Percentiles rank a stretch among this genome's conserved stretches.
phyloP scores from a whole-genome alignment of 1,139 yeast genomes.

The Diutina sp. region DNA sequence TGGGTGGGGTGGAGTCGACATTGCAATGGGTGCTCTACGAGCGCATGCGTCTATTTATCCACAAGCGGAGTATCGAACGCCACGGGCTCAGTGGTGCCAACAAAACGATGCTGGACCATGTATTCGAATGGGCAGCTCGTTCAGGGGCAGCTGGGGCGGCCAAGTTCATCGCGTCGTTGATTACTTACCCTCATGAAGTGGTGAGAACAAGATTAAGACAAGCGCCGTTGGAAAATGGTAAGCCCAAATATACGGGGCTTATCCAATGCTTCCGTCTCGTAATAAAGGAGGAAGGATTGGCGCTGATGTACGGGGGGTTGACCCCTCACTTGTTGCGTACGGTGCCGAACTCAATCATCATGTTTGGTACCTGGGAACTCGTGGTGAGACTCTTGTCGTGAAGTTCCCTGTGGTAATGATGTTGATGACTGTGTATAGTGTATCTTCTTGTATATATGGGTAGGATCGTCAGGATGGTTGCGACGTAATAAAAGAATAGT shows the following conservation, averaged over 20 bases:
- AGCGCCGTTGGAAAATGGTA: constrained; percentile 73
- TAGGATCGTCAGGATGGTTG: neutral
- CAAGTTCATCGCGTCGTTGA: constrained; percentile 79
- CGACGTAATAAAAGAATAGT: neutral
- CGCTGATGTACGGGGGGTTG: constrained; percentile 92
- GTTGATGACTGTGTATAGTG: neutral
- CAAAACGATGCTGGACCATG: constrained; percentile 46
- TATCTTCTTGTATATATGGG: neutral
- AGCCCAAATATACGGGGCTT: constrained; percentile 80
- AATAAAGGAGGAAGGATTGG: constrained; percentile 82
- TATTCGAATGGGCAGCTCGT: constrained; percentile 87
- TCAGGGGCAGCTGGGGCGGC: constrained; percentile 98
- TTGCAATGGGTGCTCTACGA: constrained; percentile 96
- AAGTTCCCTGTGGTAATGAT: neutral
- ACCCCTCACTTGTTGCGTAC: constrained; percentile 95
- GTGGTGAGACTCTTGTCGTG: constrained; percentile 58
- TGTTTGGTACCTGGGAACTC: constrained; percentile 99
- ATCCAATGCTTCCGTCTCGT: constrained; percentile 76
- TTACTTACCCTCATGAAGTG: constrained; percentile 96
- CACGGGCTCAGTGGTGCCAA: constrained; percentile 28
- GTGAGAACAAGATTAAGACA: constrained; percentile 92
- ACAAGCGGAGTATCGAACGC: constrained; percentile 37
- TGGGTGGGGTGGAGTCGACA: constrained; percentile 90
- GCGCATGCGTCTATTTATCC: constrained; percentile 72
- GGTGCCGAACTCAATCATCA: constrained; percentile 93